These are phyloP conservation scores for Magnusiomyces sp. DNA, from an alignment of 1,139 yeast species.

Conservation along the genomic window DNA sequence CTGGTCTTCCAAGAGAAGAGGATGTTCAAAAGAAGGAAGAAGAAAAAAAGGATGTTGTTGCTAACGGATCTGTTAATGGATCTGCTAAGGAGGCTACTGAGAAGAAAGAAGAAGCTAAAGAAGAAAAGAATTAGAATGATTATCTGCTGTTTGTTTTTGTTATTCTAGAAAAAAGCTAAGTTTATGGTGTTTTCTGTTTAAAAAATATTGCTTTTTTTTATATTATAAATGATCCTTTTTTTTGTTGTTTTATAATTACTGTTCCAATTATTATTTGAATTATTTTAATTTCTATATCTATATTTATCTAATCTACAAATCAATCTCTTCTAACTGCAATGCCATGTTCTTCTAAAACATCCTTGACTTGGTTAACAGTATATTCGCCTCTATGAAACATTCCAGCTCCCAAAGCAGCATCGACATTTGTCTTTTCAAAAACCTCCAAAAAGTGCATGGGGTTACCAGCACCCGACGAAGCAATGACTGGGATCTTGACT, in stretches of 20 bases:
- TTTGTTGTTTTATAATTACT: no score
- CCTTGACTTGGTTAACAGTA: constrained; percentile 75
- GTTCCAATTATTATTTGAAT: background rate
- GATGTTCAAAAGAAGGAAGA: constrained; percentile 1
- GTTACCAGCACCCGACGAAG: constrained; percentile 93
- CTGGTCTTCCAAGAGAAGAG: constrained; percentile 44
- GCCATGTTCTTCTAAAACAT: constrained; percentile 18
- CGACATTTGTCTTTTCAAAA: constrained; percentile 69
- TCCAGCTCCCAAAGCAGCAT: constrained; percentile 98
- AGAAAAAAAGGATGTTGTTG: background rate
- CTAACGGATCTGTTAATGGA: no score
- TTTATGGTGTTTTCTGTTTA: no score
- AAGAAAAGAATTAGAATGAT: background rate
- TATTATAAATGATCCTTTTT: no score
- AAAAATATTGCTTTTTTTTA: no score
- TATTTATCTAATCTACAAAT: background rate
- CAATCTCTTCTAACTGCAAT: constrained; percentile 12
- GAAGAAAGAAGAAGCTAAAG: background rate
- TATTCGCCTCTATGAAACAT: constrained; percentile 94
- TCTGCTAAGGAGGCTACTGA: background rate
- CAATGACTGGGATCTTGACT: constrained; percentile 85
- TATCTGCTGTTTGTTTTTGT: no score
- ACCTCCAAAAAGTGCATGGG: constrained; percentile 88
- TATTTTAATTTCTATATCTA: background rate
- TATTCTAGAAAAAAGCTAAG: no score